A percentile compares a stretch with the other conserved stretches of the same genome.
These are phyloP conservation scores for Scedosporium boydii DNA, from an alignment of 2,329 filamentous ascomycete genomes.

Conservation along the genomic window DNA sequence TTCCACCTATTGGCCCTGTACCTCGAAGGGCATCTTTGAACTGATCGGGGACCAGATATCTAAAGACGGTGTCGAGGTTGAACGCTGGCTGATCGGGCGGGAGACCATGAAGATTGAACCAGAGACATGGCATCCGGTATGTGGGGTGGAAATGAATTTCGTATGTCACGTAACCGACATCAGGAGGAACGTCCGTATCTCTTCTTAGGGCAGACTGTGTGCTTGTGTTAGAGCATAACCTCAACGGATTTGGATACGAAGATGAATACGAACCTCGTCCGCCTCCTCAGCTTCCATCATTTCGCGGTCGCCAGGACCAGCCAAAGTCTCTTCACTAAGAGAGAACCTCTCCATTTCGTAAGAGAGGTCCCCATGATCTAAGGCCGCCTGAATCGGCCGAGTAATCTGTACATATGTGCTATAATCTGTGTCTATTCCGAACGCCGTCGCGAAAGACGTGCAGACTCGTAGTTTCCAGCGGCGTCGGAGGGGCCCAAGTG, in stretches of 20 bases:
- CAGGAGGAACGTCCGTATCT: conserved; percentile 17
- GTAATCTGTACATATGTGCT: conserved; percentile 48
- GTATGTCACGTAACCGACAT: conserved; percentile 50
- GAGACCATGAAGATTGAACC: conserved; percentile 58
- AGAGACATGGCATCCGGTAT: conserved; percentile 66
- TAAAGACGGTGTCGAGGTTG: conserved; percentile 60
- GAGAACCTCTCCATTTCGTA: conserved; percentile 35
- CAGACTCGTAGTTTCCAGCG: conserved; percentile 46
- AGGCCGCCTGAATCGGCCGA: conserved; percentile 36
- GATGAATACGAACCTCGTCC: conserved; percentile 33
- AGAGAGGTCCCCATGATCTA: conserved; percentile 36
- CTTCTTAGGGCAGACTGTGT: conserved; percentile 30
- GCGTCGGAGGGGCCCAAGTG: conserved; percentile 41
- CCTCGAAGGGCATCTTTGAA: conserved; percentile 52
- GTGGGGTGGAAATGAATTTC: conserved; percentile 67
- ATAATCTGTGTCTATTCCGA: conserved; percentile 30
- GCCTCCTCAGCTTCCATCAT: conserved; percentile 42
- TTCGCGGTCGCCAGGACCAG: conserved; percentile 16
- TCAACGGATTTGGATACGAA: no score
- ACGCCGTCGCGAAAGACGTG: conserved; percentile 38
- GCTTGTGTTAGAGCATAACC: neutral
- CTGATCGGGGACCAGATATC: conserved; percentile 57
- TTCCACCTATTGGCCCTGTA: conserved; percentile 58
- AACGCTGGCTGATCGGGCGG: conserved; percentile 46
- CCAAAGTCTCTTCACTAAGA: conserved; percentile 20